Evolutionary conservation across 2,329 filamentous ascomycete species (phyloP).

Genomic region (Colletotrichum horii): DNA sequence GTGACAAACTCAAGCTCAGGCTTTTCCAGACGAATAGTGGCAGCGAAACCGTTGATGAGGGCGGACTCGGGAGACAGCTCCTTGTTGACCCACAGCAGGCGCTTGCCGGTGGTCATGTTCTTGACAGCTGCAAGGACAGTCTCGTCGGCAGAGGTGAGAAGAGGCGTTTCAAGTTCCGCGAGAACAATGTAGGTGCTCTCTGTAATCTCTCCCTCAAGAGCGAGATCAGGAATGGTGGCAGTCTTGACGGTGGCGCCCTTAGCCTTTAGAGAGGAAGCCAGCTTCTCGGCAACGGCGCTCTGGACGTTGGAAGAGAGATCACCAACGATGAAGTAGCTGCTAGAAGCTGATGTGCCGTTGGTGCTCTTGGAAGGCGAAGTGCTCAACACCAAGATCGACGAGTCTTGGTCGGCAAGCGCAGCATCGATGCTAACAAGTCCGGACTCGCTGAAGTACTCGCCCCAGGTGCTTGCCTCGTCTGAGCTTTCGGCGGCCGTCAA

Average conservation of each 20-base stretch:
- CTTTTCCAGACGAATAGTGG: neutral
- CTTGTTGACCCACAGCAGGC: conserved; percentile 3
- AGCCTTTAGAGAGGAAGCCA: neutral
- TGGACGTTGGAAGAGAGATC: neutral
- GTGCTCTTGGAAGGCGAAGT: neutral
- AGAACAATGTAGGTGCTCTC: neutral
- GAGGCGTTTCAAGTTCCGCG: neutral
- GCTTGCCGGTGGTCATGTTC: neutral
- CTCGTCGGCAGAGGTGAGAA: neutral
- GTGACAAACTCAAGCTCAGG: neutral
- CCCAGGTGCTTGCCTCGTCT: conserved; percentile 19
- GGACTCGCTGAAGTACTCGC: conserved; percentile 27
- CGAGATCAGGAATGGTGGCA: neutral
- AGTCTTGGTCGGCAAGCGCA: conserved; percentile 26
- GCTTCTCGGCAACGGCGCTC: neutral
- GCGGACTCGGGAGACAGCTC: neutral
- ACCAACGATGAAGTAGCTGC: neutral
- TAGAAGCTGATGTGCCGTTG: neutral
- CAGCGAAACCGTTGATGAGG: conserved; percentile 7
- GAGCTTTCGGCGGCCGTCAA: conserved; percentile 26
- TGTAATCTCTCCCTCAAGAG: neutral
- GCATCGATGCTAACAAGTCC: conserved; percentile 40
- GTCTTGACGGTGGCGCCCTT: neutral
- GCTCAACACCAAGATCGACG: neutral
- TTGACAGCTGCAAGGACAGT: neutral